Conservation (phyloP, 495 filamentous ascomycete species). For the Aspergillus diversus region DNA sequence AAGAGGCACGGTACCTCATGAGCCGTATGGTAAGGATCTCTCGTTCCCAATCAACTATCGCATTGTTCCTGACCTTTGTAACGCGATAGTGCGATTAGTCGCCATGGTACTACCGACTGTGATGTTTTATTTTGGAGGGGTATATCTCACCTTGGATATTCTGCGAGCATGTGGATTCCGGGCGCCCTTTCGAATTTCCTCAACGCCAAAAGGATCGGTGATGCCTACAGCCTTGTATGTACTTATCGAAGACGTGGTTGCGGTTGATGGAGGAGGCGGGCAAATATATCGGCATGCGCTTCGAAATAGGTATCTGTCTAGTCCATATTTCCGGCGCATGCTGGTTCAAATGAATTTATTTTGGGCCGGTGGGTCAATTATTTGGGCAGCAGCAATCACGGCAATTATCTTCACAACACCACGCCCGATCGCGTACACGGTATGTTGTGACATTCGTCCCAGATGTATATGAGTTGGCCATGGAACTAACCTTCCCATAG, state of each 20-base stretch:
- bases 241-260: conserved; percentile 79
- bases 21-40: conserved; percentile 40
- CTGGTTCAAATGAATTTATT: conserved; percentile 74
- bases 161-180: conserved; percentile 44
- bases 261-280: conserved; percentile 76
- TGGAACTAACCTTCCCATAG: conserved; percentile 10
- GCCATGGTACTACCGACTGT: conserved; percentile 64
- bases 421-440: conserved; percentile 69
- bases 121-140: conserved; percentile 61
- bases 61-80: conserved; percentile 30
- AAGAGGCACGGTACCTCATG: conserved; percentile 45
- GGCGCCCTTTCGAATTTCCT: conserved; percentile 74
- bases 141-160: conserved; percentile 55
- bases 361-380: conserved; percentile 66
- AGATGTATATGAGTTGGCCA: not conserved
- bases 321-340: conserved; percentile 71
- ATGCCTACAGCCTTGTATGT: conserved; percentile 74
- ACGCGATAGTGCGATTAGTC: conserved; percentile 56
- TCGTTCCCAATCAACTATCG: conserved; percentile 10
- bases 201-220: conserved; percentile 66
- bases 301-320: conserved; percentile 69
- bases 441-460: conserved; percentile 41
- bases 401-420: conserved; percentile 65
- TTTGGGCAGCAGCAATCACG: conserved; percentile 59
- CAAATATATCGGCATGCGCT: conserved; percentile 67